A percentile compares a stretch with the other conserved stretches of the same genome.
phyloP scores from a whole-genome alignment of 768 basidiomycete genomes.

The Dictyophora rubrovolvata region DNA sequence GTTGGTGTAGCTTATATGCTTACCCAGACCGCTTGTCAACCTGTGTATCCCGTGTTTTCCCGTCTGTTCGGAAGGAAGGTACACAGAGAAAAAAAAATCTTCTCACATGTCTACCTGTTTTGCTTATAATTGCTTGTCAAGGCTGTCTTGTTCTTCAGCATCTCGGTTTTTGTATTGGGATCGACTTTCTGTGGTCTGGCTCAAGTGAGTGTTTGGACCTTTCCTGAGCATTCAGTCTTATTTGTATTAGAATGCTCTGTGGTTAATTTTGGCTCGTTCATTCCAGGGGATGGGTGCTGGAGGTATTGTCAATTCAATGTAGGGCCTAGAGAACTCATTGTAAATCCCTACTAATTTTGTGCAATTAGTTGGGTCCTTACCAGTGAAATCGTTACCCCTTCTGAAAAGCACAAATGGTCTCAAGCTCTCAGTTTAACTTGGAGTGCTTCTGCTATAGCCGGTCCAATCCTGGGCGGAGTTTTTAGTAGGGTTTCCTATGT shows the following conservation, averaged over 20 bases:
- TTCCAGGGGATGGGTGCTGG: conserved; percentile 77
- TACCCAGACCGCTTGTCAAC: conserved; percentile 79
- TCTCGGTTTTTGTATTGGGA: conserved; percentile 63
- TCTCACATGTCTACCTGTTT: conserved; percentile 1
- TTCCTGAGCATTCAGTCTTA: conserved; percentile 12
- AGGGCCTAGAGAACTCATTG: not conserved
- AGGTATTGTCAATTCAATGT: conserved; percentile 71
- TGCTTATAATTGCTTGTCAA: conserved; percentile 20
- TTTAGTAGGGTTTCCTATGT: conserved; percentile 43
- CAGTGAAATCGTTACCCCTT: conserved; percentile 68
- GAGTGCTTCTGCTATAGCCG: conserved; percentile 78
- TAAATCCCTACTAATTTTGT: not conserved
- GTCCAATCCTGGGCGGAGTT: conserved; percentile 71
- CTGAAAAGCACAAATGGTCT: conserved; percentile 69
- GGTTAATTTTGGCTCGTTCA: conserved; percentile 58
- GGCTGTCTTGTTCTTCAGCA: conserved; percentile 64
- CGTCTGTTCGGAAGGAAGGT: conserved; percentile 78
- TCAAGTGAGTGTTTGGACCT: conserved; percentile 33
- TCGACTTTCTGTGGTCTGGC: conserved; percentile 74
- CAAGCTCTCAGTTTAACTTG: conserved; percentile 78
- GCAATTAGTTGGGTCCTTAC: conserved; percentile 60
- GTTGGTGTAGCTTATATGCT: conserved; percentile 78
- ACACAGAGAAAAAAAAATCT: conserved; percentile 11
- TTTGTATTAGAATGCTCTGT: conserved; percentile 29
- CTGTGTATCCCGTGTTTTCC: conserved; percentile 70